These are phyloP conservation scores for Purpureocillium takamizusanense DNA, from an alignment of 2,329 filamentous ascomycete genomes.

Conservation along the genomic window DNA sequence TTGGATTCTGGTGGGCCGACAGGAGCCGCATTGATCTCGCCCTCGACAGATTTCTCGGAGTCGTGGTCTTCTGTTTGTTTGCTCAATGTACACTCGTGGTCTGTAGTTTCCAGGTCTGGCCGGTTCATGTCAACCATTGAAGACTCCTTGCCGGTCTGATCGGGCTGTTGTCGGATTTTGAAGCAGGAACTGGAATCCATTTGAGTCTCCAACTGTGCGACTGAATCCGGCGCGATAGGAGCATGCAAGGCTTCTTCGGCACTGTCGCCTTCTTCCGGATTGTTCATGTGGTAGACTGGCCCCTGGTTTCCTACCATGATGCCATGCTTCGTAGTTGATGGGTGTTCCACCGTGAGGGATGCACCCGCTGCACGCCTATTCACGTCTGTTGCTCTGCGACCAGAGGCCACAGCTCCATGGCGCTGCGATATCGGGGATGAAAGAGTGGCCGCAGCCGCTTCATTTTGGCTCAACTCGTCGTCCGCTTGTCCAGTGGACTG, in stretches of 20 bases:
- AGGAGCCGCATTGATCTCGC: not conserved
- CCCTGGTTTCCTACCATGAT: too few species aligned
- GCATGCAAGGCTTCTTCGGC: too few species aligned
- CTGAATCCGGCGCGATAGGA: too few species aligned
- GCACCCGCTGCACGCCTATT: too few species aligned
- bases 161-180: conserved; percentile 10
- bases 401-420: not conserved
- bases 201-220: too few species aligned
- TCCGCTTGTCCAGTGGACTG: conserved; percentile 5
- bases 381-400: not conserved
- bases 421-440: conserved; percentile 18
- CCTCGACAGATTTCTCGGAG: not conserved
- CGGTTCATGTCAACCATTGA: too few species aligned
- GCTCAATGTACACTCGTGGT: too few species aligned
- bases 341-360: too few species aligned
- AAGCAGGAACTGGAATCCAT: conserved; percentile 22
- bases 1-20: too few species aligned
- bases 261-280: not conserved
- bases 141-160: not conserved
- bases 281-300: too few species aligned
- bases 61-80: not conserved
- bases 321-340: too few species aligned
- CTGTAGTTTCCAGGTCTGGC: not conserved
- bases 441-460: conserved; percentile 13
- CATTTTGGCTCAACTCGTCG: conserved; percentile 6